These are phyloP conservation scores for Orbilia blumenaviensis DNA, from an alignment of 2,329 filamentous ascomycete genomes.

Conservation along the genomic window DNA sequence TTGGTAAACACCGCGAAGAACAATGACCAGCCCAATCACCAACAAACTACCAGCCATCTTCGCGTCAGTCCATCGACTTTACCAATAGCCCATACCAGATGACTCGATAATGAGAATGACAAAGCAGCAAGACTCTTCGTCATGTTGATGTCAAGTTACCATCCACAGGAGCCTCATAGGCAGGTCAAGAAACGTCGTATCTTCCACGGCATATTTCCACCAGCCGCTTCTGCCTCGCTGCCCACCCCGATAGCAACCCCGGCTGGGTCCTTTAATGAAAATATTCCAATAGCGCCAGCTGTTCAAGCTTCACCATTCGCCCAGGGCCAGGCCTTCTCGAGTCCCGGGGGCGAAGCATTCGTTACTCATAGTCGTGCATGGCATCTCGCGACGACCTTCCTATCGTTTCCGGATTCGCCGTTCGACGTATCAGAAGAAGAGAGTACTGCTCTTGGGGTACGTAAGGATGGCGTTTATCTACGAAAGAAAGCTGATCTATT, in stretches of 20 bases:
- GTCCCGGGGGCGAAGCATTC: constrained; percentile 43
- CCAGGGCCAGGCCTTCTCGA: constrained; percentile 35
- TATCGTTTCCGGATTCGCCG: constrained; percentile 55
- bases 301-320: constrained; percentile 31
- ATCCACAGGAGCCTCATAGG: constrained; percentile 47
- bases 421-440: constrained; percentile 53
- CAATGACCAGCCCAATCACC: no score
- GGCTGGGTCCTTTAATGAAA: constrained; percentile 51
- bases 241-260: constrained; percentile 55
- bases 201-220: constrained; percentile 57
- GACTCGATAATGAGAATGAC: constrained; percentile 27
- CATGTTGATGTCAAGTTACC: constrained; percentile 51
- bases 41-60: background rate
- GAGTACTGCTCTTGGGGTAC: constrained; percentile 50
- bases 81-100: constrained; percentile 4
- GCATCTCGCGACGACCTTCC: constrained; percentile 56
- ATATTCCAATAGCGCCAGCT: constrained; percentile 51
- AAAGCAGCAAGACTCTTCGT: background rate
- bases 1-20: constrained; percentile 3
- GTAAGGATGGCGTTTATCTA: constrained; percentile 42
- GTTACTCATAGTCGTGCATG: constrained; percentile 56
- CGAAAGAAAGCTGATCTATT: constrained; percentile 54
- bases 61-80: background rate
- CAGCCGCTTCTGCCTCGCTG: constrained; percentile 55
- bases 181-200: constrained; percentile 55